Base-by-base conservation (phyloP, 73 alveolate genomes). In the Halteria grandinella region DNA sequence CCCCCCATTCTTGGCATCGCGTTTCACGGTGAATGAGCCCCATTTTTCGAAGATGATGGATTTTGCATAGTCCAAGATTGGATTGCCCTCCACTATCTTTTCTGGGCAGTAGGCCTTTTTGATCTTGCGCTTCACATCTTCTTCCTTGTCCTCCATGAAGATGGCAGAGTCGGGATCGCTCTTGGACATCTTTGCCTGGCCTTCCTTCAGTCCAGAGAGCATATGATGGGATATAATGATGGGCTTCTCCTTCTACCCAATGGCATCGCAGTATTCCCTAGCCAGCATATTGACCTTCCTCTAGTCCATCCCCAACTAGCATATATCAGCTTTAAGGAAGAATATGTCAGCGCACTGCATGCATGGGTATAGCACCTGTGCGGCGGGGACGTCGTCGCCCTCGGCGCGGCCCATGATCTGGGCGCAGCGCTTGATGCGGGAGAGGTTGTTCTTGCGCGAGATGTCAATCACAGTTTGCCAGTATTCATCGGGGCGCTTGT, bases 311-410 rank as follows among this genome's bases (percentile, higher is more conserved):
- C 99, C 99, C 48, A 97, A 90, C 53, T 96, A 92, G 87, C 99
- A 97, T 51, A 98, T 94, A 74, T 95, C 97, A 21, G 99, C 99
- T 69, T 94, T 94, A 28, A 98, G 91, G 94, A 91, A 90, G 93
- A 98, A 98, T 48, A 98, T 97, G 89, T 98, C 99, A 71, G 99
- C 79, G 69, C 99, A 96, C 89, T 98, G 98, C 99, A 98, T 98
- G 85, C 98, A 88, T 5, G 99, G 99, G 90, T 97, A 97, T 84
- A 97, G 71, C 55, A 96, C 86, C 77, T 97, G 97, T 28, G 99
- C 97, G 25, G 99, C 98, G 17, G 97, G 91, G 74, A 92, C 79
- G 60, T 84, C 86, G 58, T 94, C 98, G 32, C 95, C 95, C 55
- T 98, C 99, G 4, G 69, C 84, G 63, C 99, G 90, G 58, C 99